Base-by-base conservation (phyloP, 2,329 filamentous ascomycete genomes). In the Endoconidiophora laricicola region DNA sequence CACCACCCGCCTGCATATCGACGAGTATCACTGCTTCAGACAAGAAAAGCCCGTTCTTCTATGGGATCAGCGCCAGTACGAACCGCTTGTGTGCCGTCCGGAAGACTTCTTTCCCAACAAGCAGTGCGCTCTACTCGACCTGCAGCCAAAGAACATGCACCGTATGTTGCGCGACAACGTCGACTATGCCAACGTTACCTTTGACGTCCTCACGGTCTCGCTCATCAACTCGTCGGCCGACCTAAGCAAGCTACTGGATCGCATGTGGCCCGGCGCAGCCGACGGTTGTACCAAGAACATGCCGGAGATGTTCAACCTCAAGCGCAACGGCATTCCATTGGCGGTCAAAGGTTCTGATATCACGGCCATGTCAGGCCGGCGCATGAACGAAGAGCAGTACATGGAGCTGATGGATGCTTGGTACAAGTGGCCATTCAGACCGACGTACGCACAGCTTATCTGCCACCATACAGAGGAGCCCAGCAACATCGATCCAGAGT, bases 51-150 rank as follows among this genome's bases (percentile, higher is more conserved):
- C 77, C 0, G 57, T 71, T 1, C 62, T 90, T 3, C 58, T 69
- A 23, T 88, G 80, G 77, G 86, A 94, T 61, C 70, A 73, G 1
- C 78, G 87, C 14, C 65, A 68, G 2, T 78, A 76, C 58, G 85
- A 94, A 58, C 83, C 86, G 0, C 67, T 94, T 14, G 62, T 67
- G 22, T 72, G 76, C 2, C 54, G 67, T 3, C 47, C 63, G 0
- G 58, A 71, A 1, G 87, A 94, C 56, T 81, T 86, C 58, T 85
- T 71, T 60, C 86, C 85, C 1, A 67, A 71, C 22, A 62, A 69
- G 6, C 65, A 69, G 5, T 67, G 76, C 50, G 64, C 68, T 9
- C 72, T 90, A 3, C 60, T 87, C 14, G 83, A 87, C 60, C 67
- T 86, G 52, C 74, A 79, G 55, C 83, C 84, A 3, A 71, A 72